A percentile compares a stretch with the other conserved stretches of the same genome.
Evolutionary conservation across 2,329 filamentous ascomycete species (phyloP).

Genomic region (Passalora sequoiae): DNA sequence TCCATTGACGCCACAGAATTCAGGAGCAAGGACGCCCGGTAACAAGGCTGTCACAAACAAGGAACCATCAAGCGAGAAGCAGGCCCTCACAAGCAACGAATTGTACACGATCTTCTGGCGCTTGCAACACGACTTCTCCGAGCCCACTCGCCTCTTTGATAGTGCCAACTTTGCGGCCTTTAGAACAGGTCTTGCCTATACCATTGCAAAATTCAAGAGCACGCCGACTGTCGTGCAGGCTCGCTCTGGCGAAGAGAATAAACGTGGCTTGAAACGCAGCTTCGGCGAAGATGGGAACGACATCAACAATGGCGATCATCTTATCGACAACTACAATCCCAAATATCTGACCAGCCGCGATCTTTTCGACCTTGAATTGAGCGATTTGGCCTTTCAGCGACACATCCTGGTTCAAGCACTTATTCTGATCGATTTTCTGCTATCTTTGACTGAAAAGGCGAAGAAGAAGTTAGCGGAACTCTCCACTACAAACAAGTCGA

Average conservation of each 20-base stretch:
- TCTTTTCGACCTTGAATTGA: constrained; percentile 93
- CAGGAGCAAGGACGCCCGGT: constrained; percentile 21
- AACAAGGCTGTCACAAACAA: constrained; percentile 26
- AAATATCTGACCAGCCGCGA: constrained; percentile 98
- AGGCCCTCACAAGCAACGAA: constrained; percentile 59
- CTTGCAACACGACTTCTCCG: constrained; percentile 84
- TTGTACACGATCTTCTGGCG: constrained; percentile 94
- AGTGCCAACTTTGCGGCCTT: constrained; percentile 63
- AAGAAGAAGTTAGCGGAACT: constrained; percentile 71
- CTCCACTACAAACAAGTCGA: constrained; percentile 67
- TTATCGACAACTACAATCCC: constrained; percentile 77
- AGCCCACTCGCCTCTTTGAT: constrained; percentile 73
- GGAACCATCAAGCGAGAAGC: constrained; percentile 19
- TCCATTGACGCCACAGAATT: constrained; percentile 16
- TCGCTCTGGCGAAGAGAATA: constrained; percentile 59
- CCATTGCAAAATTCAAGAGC: constrained; percentile 69
- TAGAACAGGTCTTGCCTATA: constrained; percentile 58
- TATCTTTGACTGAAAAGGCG: constrained; percentile 78
- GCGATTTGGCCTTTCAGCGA: constrained; percentile 87
- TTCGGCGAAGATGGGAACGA: constrained; percentile 22
- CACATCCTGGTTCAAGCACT: constrained; percentile 93
- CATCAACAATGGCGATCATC: constrained; percentile 44
- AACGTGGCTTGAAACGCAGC: constrained; percentile 66
- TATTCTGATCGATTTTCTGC: constrained; percentile 88
- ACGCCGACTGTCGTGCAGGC: constrained; percentile 64